Conservation (phyloP, 495 filamentous ascomycete genomes). For the Talaromyces adpressus region DNA sequence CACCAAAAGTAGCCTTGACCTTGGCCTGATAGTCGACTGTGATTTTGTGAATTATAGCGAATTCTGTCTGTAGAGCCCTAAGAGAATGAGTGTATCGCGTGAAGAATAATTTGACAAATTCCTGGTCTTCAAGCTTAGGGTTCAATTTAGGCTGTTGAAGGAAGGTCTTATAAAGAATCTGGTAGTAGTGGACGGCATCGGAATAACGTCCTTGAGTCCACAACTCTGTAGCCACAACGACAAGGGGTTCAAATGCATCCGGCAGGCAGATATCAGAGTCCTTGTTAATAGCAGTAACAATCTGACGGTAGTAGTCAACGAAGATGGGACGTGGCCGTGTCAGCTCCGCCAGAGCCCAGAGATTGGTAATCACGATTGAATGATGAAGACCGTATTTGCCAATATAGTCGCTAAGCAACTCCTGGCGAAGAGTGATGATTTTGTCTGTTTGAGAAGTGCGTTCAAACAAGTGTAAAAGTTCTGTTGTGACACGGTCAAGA, state of each 20-base stretch:
- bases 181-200: conserved; percentile 25
- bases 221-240: conserved; percentile 31
- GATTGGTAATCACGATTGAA: conserved; percentile 24
- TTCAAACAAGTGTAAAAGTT: conserved; percentile 24
- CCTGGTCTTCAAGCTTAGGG: conserved; percentile 22
- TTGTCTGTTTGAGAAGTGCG: conserved; percentile 27
- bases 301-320: conserved; percentile 32
- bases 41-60: conserved; percentile 25
- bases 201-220: conserved; percentile 28
- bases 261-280: conserved; percentile 22
- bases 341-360: conserved; percentile 30
- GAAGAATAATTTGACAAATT: conserved; percentile 25
- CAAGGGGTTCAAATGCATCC: conserved; percentile 27
- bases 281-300: conserved; percentile 28
- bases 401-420: conserved; percentile 25
- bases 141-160: conserved; percentile 22
- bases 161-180: conserved; percentile 25
- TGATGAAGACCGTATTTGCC: conserved; percentile 24
- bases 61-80: conserved; percentile 22
- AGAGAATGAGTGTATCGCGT: conserved; percentile 27
- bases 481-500: conserved; percentile 19
- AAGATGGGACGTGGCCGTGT: conserved; percentile 25
- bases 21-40: conserved; percentile 26
- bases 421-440: conserved; percentile 22
- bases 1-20: conserved; percentile 24